phyloP scores from a whole-genome alignment of 768 basidiomycete genomes.

The Mycena venus region DNA sequence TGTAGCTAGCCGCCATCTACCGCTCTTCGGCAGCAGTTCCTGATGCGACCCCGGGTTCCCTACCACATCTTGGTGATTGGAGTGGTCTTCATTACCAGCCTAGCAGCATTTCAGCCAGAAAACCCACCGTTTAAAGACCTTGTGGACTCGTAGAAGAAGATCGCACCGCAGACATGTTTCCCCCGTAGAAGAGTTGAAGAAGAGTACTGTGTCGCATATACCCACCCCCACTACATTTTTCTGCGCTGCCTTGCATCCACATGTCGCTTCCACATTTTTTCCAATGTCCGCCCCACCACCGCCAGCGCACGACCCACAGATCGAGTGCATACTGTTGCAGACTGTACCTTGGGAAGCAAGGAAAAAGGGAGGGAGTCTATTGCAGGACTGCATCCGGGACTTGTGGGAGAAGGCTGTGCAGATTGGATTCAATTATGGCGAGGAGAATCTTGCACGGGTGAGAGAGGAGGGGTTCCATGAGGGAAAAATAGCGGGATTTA shows the following conservation, averaged over 20 bases:
- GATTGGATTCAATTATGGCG: not conserved
- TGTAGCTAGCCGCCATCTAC: too few species aligned
- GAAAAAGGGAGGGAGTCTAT: not conserved
- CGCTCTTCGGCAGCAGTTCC: not conserved
- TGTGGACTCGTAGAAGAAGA: not conserved
- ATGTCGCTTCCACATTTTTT: too few species aligned
- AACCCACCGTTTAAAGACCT: too few species aligned
- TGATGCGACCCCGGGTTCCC: not conserved
- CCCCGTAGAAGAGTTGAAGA: not conserved
- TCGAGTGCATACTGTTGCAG: not conserved
- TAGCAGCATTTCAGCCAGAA: too few species aligned
- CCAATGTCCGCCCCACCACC: not conserved
- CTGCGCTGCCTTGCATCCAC: too few species aligned
- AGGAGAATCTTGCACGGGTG: not conserved
- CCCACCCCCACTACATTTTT: too few species aligned
- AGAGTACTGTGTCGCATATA: not conserved
- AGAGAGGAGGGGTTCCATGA: not conserved
- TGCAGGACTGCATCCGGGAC: not conserved
- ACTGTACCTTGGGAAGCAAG: not conserved
- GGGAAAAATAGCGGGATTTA: not conserved
- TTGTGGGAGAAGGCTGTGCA: not conserved
- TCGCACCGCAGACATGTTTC: not conserved
- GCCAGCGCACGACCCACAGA: not conserved
- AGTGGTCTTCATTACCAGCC: not conserved
- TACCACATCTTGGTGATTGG: not conserved